Base-by-base conservation (phyloP, 140 eudicot genomes). In the Oenanthe javanica region DNA sequence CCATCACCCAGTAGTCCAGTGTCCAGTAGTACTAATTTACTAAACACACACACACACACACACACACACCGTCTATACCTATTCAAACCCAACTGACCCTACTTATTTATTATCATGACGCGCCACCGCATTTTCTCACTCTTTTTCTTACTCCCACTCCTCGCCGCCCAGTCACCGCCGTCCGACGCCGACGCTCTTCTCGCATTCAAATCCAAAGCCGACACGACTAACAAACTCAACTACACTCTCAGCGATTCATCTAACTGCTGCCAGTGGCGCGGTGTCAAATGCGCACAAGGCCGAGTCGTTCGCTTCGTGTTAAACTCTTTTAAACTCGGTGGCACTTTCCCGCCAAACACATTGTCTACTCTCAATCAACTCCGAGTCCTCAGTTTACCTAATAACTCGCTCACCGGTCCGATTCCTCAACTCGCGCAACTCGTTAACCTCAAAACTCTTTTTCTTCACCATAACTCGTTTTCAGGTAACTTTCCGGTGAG, bases 211-310 rank as follows among this genome's bases (percentile, higher is more conserved):
- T 38, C 76, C 76, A 16, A 38, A 40, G 76, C 48, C 27, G 76
- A 71, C 76, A 1, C 27, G 2, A 15, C 5, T 12, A 71, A 71
- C 76, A 71, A 71, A 6, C 76, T 71, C 23, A 38, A 31, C 47
- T 71, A 71, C 76, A 71, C 76, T 71, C 25, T 2, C 3, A 16
- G 1, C 2, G 50, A 71, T 50, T 6, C 48, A 0, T 6, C 21
- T 1, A 71, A 71, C 76, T 71, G 1, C 27, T 71, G 76, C 21
- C 50, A 40, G 9, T 71, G 76, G 76, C 76, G 23, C n/a, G 76
- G 76, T 19, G 76, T 71, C 9, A 71, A 71, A 71, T 71, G 76
- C 45, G 76, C 76, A 1, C 47, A 38, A 40, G 76, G 76, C 76
- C 76, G 76, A 16, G 47, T 71, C 1, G 76, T 71, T 6, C 76